phyloP scores from a whole-genome alignment of 2,329 filamentous ascomycete species.

The Beauveria brongniartii region DNA sequence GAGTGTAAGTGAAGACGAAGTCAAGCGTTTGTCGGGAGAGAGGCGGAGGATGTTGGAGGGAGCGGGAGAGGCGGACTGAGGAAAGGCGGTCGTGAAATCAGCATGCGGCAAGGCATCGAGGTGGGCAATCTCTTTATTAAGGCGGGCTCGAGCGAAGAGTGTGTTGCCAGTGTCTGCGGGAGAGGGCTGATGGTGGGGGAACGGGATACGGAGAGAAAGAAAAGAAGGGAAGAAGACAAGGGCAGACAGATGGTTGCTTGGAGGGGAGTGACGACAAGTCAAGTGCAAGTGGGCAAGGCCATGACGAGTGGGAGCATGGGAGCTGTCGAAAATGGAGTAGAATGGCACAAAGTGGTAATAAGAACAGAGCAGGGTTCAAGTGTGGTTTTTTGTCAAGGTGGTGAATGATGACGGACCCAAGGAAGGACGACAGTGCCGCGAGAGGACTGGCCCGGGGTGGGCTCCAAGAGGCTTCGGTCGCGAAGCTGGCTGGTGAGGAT shows the following conservation, averaged over 20 bases:
- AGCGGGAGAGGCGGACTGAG: neutral
- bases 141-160: neutral
- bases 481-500: constrained; percentile 7
- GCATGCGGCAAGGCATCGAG: neutral
- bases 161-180: neutral
- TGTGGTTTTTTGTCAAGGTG: neutral
- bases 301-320: neutral
- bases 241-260: neutral
- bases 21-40: neutral
- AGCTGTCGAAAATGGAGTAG: neutral
- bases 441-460: constrained; percentile 1
- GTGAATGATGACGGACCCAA: neutral
- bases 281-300: neutral
- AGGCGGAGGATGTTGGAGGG: neutral
- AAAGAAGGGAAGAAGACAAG: neutral
- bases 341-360: neutral
- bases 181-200: neutral
- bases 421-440: neutral
- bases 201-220: neutral
- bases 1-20: constrained; percentile 1
- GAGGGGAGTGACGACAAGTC: neutral
- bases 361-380: neutral
- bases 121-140: neutral
- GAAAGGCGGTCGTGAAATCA: neutral
- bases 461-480: constrained; percentile 4